Evolutionary conservation across 139 green algal species (phyloP), one percentile per base, ranked within the genome.

Genomic region (Astrephomene gubernaculifera): DNA sequence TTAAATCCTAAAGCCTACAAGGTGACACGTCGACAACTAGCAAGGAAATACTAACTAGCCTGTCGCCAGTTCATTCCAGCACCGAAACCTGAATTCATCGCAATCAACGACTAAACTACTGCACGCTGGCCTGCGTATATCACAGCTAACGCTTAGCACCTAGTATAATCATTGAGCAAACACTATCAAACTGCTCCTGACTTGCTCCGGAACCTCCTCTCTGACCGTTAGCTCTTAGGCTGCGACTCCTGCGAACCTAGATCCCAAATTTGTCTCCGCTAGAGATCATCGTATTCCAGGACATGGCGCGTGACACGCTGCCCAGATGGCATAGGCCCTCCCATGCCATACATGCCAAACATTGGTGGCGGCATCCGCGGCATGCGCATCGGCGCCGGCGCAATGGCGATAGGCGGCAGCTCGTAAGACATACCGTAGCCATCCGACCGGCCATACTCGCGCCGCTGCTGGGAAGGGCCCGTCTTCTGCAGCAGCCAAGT

Each of bases 251-350:
- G 9, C 4, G 25, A 39, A 38, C 17, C 27, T 49, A n/a, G n/a
- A n/a, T n/a, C n/a, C n/a, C n/a, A n/a, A n/a, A n/a, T 49, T 2
- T 2, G 24, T 8, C 9, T 45, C 22, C 69, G 24, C 41, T 49
- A 84, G n/a, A 84, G 60, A 31, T 84, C 78, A 36, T 84, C 78
- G 31, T 84, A 84, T 8, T 72, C 61, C 17, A 84, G 65, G 25
- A 84, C 78, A 43, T 84, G 78, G 4, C 61, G 61, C 5, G 61
- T 63, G 19, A 61, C 78, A 12, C 61, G 60, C 54, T 84, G 78
- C 4, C 61, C 61, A 8, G 60, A 83, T 1, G 41, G 4, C 24
- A 73, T 31, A 2, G 41, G 61, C 27, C 27, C 24, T 17, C 54
- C 54, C 54, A 71, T 82, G 39, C 74, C 74, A 44, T 53, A 82